Evolutionary conservation across 2,329 filamentous ascomycete species (phyloP).

Genomic region (Xylariaceae sp.): DNA sequence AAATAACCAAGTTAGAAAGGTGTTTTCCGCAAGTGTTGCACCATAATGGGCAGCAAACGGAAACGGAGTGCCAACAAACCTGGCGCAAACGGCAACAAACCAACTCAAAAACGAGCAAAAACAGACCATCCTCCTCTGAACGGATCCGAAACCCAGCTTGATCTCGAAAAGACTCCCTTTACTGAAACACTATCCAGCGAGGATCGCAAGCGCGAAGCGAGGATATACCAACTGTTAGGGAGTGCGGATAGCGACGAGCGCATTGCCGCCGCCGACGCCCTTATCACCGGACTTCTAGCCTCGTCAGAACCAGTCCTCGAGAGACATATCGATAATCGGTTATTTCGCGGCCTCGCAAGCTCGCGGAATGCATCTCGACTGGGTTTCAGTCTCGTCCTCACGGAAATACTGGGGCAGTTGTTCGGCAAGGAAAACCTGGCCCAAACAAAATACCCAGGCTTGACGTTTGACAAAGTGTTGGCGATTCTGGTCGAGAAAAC

Average conservation of each 20-base stretch:
- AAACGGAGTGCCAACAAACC: slow-evolving; percentile 44
- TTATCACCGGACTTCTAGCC: slow-evolving; percentile 58
- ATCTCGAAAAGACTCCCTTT: slow-evolving; percentile 50
- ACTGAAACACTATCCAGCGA: slow-evolving; percentile 54
- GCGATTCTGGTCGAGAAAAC: slow-evolving; percentile 59
- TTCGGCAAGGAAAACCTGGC: slow-evolving; percentile 56
- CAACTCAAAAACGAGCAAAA: slow-evolving; percentile 43
- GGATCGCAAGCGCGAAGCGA: slow-evolving; percentile 60
- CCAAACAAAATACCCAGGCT: slow-evolving; percentile 50
- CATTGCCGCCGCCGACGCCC: slow-evolving; percentile 60
- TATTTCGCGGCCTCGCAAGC: slow-evolving; percentile 88
- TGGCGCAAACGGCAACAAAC: slow-evolving; percentile 30
- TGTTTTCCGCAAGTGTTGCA: neutral
- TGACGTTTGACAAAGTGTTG: slow-evolving; percentile 60
- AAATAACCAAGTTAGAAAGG: neutral
- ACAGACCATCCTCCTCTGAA: slow-evolving; percentile 31
- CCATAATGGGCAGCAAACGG: slow-evolving; percentile 46
- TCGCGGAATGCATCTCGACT: slow-evolving; percentile 84
- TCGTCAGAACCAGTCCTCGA: slow-evolving; percentile 56
- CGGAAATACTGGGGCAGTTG: slow-evolving; percentile 75
- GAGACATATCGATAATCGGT: slow-evolving; percentile 64
- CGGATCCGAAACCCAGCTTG: slow-evolving; percentile 29
- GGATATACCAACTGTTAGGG: slow-evolving; percentile 63
- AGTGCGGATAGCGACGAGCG: slow-evolving; percentile 61
- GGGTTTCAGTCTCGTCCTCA: slow-evolving; percentile 86